Conservation (phyloP, 345 rosid genomes). For the Mangifera indica region DNA sequence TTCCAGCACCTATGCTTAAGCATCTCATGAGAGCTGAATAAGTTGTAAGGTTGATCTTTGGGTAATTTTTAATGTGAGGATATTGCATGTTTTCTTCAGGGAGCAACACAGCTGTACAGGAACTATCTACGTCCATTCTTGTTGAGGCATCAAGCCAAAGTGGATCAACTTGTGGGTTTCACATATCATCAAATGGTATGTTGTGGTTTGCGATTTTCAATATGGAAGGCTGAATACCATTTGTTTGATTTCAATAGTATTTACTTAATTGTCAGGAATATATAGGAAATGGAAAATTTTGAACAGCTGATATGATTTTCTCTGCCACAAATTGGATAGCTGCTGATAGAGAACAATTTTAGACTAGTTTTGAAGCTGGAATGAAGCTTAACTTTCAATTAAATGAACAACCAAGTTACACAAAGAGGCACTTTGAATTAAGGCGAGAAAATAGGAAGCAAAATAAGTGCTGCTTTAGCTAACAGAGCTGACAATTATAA, state of each 20-base stretch:
- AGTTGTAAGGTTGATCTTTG: background rate
- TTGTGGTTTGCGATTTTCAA: background rate
- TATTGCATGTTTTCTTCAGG: conserved; percentile 31
- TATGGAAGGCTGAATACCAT: background rate
- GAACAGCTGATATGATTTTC: too few relatives aligned
- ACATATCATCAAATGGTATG: conserved; percentile 47
- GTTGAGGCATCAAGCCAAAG: conserved; percentile 50
- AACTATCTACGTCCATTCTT: conserved; percentile 63
- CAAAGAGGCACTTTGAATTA: too few relatives aligned
- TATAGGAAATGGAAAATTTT: background rate
- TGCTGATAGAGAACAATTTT: too few relatives aligned
- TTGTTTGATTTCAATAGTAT: background rate
- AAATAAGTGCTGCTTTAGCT: too few relatives aligned
- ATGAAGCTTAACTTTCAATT: too few relatives aligned
- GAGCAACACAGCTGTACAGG: conserved; percentile 56
- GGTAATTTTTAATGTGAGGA: background rate
- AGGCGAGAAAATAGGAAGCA: too few relatives aligned
- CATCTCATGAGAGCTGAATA: background rate
- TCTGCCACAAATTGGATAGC: too few relatives aligned
- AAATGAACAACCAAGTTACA: too few relatives aligned
- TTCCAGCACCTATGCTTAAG: background rate
- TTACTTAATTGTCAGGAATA: background rate
- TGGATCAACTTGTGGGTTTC: conserved; percentile 44
- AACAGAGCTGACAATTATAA: too few relatives aligned
- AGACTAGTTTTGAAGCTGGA: too few relatives aligned